Base-by-base conservation (phyloP, 2,329 filamentous ascomycete species). In the Colletotrichum higginsianum region DNA sequence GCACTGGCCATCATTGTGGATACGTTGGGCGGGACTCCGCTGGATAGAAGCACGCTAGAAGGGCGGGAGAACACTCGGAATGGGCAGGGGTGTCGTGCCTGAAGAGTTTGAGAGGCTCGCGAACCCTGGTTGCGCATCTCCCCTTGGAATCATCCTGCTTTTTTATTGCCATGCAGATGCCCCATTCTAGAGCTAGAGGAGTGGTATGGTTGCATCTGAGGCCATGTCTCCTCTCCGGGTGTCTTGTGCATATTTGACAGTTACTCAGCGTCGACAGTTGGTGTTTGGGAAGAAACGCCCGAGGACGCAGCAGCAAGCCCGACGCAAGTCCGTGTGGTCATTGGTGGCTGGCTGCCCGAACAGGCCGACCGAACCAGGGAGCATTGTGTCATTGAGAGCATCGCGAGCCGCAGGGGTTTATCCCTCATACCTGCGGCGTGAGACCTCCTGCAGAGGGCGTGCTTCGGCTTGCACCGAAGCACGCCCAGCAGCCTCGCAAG, bases 31-130 rank as follows among this genome's bases (percentile, higher is more conserved):
- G 56, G 68, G 58, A 23, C 46, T 47, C 38, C 57, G 46, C 46
- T 38, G 23, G 0, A 61, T 60, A 52, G 65, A 71, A 71, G 52
- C 57, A 44, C 65, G 68, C 58, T 71, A 68, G 68, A 71, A 68
- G 65, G 65, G 35, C 58, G 58, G 58, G 58, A 68, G 58, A 71
- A 71, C 23, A 23, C 40, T 9, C 16, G 9, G 13, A 26, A 16
- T n/a, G 42, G 35, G 30, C 57, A 62, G 35, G 44, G 35, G 38
- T 49, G 58, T 8, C 18, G 44, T 23, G 46, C 35, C 13, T 50
- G 46, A 50, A 40, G 58, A 50, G n/a, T 23, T 49, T 16, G 57
- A 49, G 44, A 61, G 38, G 44, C 57, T 47, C 57, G 42, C 42
- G 42, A 6, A 11, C 57, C 42, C 52, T 35, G 23, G 50, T 35